Conservation (phyloP, 2,329 filamentous ascomycete genomes). For the Fusarium zealandicum region DNA sequence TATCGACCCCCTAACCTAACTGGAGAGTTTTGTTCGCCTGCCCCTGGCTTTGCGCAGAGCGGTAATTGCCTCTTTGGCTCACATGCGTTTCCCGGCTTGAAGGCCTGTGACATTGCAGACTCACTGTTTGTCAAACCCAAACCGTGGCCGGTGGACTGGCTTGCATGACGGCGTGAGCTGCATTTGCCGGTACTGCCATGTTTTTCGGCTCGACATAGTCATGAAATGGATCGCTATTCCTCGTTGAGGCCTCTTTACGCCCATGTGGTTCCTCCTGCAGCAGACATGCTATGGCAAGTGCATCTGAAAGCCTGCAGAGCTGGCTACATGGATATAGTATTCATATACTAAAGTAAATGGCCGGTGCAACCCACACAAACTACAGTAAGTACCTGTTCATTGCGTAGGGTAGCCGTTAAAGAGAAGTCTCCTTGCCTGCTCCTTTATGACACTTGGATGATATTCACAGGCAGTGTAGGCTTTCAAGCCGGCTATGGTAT, state of each 20-base stretch:
- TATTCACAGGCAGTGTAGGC: no score
- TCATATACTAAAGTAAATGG: no score
- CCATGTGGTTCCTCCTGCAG: not conserved
- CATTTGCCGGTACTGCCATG: conserved; percentile 9
- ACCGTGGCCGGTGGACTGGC: conserved; percentile 1
- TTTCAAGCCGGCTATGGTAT: no score
- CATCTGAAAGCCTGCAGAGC: no score
- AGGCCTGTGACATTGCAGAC: not conserved
- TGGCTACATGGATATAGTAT: no score
- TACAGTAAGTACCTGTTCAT: no score
- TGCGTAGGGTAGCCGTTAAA: no score
- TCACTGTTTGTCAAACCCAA: not conserved
- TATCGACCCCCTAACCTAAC: conserved; percentile 6
- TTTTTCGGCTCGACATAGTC: not conserved
- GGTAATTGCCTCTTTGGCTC: conserved; percentile 9
- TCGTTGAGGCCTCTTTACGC: not conserved
- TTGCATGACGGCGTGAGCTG: conserved; percentile 15
- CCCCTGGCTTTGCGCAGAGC: conserved; percentile 3
- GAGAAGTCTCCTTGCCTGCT: not conserved
- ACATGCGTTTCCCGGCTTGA: conserved; percentile 4
- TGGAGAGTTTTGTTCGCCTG: not conserved
- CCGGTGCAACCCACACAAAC: no score
- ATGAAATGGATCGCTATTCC: not conserved
- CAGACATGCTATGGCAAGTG: not conserved
- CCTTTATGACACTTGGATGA: not conserved